phyloP scores from a whole-genome alignment of 2,329 filamentous ascomycete species.

The Trichoderma koningiopsis region DNA sequence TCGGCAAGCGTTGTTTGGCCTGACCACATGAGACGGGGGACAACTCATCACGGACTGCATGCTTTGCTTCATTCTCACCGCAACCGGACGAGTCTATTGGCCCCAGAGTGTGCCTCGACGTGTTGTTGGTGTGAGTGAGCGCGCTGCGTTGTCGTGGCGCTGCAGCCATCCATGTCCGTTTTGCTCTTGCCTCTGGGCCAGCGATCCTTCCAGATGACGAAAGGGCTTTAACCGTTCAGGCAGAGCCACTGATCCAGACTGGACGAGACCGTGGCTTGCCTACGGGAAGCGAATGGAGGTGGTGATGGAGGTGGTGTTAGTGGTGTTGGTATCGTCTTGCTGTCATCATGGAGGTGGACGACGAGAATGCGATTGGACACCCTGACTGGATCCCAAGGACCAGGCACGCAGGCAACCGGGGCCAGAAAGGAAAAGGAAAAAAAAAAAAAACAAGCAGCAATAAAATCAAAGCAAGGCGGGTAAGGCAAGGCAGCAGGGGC shows the following conservation, averaged over 20 bases:
- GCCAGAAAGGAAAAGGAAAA: background rate
- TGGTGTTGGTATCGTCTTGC: slow-evolving; percentile 5
- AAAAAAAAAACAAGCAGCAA: background rate
- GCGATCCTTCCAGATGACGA: slow-evolving; percentile 14
- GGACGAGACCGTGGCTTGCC: background rate
- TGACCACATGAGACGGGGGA: slow-evolving; percentile 15
- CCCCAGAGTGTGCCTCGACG: background rate
- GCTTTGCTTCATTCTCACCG: slow-evolving; percentile 17
- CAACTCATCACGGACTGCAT: slow-evolving; percentile 23
- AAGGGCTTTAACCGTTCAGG: slow-evolving; percentile 11
- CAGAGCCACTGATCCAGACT: background rate
- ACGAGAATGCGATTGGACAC: slow-evolving; percentile 1
- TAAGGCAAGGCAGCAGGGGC: background rate
- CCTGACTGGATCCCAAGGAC: background rate
- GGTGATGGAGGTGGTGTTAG: background rate
- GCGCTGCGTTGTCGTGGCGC: slow-evolving; percentile 20
- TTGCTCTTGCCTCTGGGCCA: background rate
- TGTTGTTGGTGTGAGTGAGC: slow-evolving; percentile 13
- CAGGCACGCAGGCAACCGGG: slow-evolving; percentile 11
- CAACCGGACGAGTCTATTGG: slow-evolving; percentile 19
- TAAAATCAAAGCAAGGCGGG: slow-evolving; percentile 1
- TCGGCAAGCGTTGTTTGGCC: slow-evolving; percentile 22
- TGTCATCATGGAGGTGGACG: slow-evolving; percentile 10
- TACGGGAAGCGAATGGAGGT: background rate
- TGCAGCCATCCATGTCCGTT: slow-evolving; percentile 22